Evolutionary conservation across 768 basidiomycete genomes (phyloP), one percentile per base, ranked within the genome.

Genomic region (Cystobasidium ongulense): DNA sequence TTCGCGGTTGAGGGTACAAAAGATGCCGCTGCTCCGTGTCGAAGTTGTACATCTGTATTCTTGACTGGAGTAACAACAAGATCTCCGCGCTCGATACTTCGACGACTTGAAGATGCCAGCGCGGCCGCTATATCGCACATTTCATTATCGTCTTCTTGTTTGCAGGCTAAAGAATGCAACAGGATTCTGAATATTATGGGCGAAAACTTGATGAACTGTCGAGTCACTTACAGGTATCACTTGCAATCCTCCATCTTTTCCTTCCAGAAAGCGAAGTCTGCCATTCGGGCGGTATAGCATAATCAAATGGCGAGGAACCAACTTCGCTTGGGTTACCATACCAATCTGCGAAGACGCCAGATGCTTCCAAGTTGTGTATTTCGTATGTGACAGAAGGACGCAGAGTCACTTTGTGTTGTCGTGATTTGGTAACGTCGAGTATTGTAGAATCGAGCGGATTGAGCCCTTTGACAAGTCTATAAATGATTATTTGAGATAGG

Each of bases 241-340:
- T 52, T 18, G 33, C 11, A 31, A 71, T 10, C 18, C 13, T 54
- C 68, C 68, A 71, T 13, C 29, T 71, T 36, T 15, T 5, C 21
- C 27, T 38, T 21, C 33, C 57, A 29, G 27, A 13, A 2, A 59
- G 33, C 21, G 29, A 4, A 3, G 10, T 59, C 25, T 61, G 50
- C 68, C 68, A 71, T 59, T 71, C 68, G 11, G 31, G 31, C 18
- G 68, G 68, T 43, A 71, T 33, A 27, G 33, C 29, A 31, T 71
- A 71, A 36, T 71, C 68, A 25, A 57, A 71, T 13, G 68, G 68
- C 11, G 68, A 71, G n/a, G 54, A 25, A 1, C 68, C 68, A 29
- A 61, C 68, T n/a, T 54, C 54, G 13, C n/a, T 57, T 17, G 68
- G 68, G 3, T 29, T 21, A 25, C 54, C 68, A 27, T 59, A 71